Conservation (phyloP, 345 rosid species). For the Tarenaya hassleriana region DNA sequence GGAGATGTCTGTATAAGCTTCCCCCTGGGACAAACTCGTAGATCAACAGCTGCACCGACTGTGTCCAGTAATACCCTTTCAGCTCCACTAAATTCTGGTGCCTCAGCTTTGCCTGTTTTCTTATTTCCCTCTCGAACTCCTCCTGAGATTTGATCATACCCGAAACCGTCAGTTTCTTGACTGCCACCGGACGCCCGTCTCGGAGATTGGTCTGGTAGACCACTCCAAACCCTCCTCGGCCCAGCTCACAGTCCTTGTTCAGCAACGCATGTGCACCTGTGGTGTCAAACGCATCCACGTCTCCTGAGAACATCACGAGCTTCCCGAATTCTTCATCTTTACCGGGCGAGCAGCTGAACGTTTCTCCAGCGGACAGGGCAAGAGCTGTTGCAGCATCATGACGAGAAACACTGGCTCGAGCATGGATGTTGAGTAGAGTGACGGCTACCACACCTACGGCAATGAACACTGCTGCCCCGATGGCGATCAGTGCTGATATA, state of each 20-base stretch:
- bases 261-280: conserved; percentile 78
- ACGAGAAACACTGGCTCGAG: conserved; percentile 50
- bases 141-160: conserved; percentile 85
- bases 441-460: conserved; percentile 79
- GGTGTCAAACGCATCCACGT: conserved; percentile 68
- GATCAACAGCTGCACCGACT: conserved; percentile 78
- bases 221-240: conserved; percentile 96
- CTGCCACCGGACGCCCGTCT: conserved; percentile 80
- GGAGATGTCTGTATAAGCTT: conserved; percentile 75
- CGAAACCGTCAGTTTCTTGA: conserved; percentile 81
- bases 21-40: conserved; percentile 67
- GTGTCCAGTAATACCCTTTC: conserved; percentile 95
- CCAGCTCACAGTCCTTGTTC: conserved; percentile 92
- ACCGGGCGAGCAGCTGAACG: conserved; percentile 70
- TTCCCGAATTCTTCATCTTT: conserved; percentile 85
- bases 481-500: conserved; percentile 87
- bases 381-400: conserved; percentile 48
- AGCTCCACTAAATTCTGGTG: conserved; percentile 71
- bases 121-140: conserved; percentile 82
- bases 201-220: conserved; percentile 72
- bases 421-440: conserved; percentile 75
- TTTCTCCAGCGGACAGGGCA: conserved; percentile 57
- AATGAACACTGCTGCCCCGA: conserved; percentile 87
- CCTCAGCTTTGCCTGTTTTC: conserved; percentile 60
- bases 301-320: conserved; percentile 92